Evolutionary conservation across 768 basidiomycete genomes (phyloP), one percentile per base, ranked within the genome.

Genomic region (Gyrodon lividus): DNA sequence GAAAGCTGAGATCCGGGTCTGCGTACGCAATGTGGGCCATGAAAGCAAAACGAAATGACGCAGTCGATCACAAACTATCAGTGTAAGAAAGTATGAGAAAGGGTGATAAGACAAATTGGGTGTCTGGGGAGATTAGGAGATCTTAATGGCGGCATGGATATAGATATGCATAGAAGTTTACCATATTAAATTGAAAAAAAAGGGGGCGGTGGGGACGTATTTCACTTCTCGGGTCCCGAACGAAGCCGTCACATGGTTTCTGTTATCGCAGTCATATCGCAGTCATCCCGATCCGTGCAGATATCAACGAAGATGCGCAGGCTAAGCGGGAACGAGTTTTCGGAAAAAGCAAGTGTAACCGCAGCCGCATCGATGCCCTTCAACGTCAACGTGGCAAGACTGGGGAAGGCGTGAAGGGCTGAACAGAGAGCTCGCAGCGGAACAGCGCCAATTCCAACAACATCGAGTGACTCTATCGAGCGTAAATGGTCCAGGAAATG

Each of bases 231-330:
- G 35, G 35, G 35, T 37, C 5, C 35, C 35, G 17, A 19, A 37
- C 6, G 16, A 37, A 19, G 17, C 35, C 10, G 35, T 37, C 35
- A 37, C 35, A 37, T 19, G n/a, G 14, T 14, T 17, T 6, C 35
- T 35, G 35, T 8, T 16, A 35, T 35, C 17, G 35, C 16, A 35
- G 35, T 14, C 17, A 17, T 14, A 7, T 19, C 35, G n/a, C 6
- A 37, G 17, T 17, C 35, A 17, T 17, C 35, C 35, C 17, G 17
- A 8, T 37, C 35, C 4, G 35, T 8, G 10, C 17, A 4, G 13
- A 62, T 41, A 10, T 62, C 61, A 10, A 62, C 42, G 43, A 59
- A 48, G 28, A 62, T 39, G 31, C 60, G 50, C 30, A 62, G 50
- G 4, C 16, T 28, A 4, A 50, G 20, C 2, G 57, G 52, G 13